These are phyloP conservation scores for Termitomyces sp. DNA, from an alignment of 768 basidiomycete species.

Conservation along the genomic window DNA sequence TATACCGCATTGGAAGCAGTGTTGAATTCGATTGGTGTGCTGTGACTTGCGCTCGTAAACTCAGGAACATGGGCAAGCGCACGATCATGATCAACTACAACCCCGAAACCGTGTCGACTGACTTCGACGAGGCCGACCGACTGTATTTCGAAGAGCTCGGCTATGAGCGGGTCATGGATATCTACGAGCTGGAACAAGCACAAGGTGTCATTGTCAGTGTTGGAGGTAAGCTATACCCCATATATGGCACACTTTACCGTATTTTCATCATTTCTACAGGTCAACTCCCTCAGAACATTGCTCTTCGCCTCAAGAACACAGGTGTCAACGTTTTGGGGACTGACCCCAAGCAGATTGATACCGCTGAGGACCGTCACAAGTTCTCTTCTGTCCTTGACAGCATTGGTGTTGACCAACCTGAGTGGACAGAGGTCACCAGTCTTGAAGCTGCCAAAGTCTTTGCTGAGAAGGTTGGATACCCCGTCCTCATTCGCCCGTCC, in stretches of 20 bases:
- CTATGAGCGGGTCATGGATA: conserved; percentile 98
- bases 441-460: conserved; percentile 91
- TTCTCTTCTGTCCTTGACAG: conserved; percentile 96
- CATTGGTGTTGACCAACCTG: conserved; percentile 95
- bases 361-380: conserved; percentile 97
- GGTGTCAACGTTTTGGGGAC: conserved; percentile 95
- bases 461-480: conserved; percentile 85
- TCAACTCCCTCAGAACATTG: conserved; percentile 98
- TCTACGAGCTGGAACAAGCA: conserved; percentile 93
- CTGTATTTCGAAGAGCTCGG: conserved; percentile 99
- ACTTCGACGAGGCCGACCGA: conserved; percentile 99
- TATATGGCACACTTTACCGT: background rate
- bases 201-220: conserved; percentile 96
- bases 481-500: conserved; percentile 96
- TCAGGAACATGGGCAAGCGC: conserved; percentile 88
- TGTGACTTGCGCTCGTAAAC: conserved; percentile 93
- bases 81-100: conserved; percentile 99
- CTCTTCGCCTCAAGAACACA: conserved; percentile 86
- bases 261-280: conserved; percentile 42
- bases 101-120: conserved; percentile 98
- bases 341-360: conserved; percentile 93
- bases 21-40: conserved; percentile 99
- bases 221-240: conserved; percentile 60
- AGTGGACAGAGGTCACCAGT: conserved; percentile 90
- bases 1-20: conserved; percentile 96